A percentile compares a stretch with the other conserved stretches of the same genome.
These are phyloP conservation scores for Halenospora varia DNA, from an alignment of 495 filamentous ascomycete species.

Conservation along the genomic window DNA sequence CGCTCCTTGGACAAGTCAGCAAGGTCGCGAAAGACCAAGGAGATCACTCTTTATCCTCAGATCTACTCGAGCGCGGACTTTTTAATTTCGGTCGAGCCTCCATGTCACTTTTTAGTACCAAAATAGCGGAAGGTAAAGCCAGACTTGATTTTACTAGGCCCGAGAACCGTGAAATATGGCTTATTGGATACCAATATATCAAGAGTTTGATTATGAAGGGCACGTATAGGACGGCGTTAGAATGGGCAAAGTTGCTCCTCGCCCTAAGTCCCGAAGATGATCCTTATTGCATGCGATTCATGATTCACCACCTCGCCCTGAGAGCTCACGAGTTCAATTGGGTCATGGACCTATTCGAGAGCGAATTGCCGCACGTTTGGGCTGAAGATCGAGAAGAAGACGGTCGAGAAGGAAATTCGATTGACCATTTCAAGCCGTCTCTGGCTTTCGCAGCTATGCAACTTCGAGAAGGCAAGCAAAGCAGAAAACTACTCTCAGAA, in stretches of 20 bases:
- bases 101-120: constrained; percentile 70
- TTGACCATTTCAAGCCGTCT: constrained; percentile 69
- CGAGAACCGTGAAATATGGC: constrained; percentile 90
- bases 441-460: constrained; percentile 69
- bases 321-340: constrained; percentile 71
- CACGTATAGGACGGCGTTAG: constrained; percentile 88
- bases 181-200: constrained; percentile 86
- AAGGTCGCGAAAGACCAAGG: constrained; percentile 87
- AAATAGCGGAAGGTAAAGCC: constrained; percentile 74
- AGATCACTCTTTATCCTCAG: constrained; percentile 78
- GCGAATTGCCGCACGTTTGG: constrained; percentile 36
- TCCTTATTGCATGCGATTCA: constrained; percentile 73
- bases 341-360: constrained; percentile 65
- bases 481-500: constrained; percentile 54
- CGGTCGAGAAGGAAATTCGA: constrained; percentile 32
- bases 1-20: constrained; percentile 87
- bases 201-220: constrained; percentile 79
- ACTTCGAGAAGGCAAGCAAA: constrained; percentile 58
- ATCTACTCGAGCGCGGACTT: constrained; percentile 85
- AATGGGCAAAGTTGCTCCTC: constrained; percentile 86
- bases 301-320: constrained; percentile 80
- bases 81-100: constrained; percentile 88
- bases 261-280: constrained; percentile 69
- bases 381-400: constrained; percentile 33
- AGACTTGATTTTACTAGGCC: constrained; percentile 70